These are phyloP conservation scores for Ehretia macrophylla DNA, from an alignment of 257 asterid genomes.

Conservation along the genomic window DNA sequence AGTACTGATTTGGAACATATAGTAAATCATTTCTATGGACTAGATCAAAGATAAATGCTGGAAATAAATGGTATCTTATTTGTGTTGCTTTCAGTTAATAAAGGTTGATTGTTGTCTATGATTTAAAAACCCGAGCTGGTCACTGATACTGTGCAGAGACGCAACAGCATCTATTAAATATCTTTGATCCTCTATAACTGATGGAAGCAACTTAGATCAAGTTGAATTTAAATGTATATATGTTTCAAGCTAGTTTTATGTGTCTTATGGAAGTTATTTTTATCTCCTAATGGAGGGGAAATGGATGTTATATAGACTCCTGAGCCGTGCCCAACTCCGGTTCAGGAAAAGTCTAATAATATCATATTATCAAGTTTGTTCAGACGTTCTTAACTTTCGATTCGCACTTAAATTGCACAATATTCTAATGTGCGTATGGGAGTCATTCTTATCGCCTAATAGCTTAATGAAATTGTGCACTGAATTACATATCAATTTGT, in stretches of 20 bases:
- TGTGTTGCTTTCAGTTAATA: not conserved
- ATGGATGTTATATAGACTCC: too few species aligned
- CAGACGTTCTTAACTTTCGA: too few species aligned
- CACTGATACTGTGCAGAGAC: not conserved
- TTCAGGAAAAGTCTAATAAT: too few species aligned
- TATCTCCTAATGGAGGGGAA: not conserved
- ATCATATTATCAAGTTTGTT: too few species aligned
- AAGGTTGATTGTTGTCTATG: not conserved
- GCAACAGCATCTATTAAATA: not conserved
- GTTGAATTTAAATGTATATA: not conserved
- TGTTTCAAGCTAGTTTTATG: not conserved
- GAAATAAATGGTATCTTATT: not conserved
- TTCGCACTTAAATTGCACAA: too few species aligned
- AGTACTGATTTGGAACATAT: slow-evolving; percentile 18
- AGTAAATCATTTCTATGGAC: not conserved
- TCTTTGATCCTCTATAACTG: not conserved
- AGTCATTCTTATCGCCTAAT: too few species aligned
- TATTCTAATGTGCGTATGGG: too few species aligned
- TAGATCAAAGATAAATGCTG: not conserved
- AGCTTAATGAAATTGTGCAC: too few species aligned
- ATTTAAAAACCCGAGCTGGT: not conserved
- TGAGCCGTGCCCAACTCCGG: too few species aligned
- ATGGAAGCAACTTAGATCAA: not conserved
- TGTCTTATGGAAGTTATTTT: not conserved
- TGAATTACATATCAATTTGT: too few species aligned